These are phyloP conservation scores for Tuber indicum DNA, from an alignment of 495 filamentous ascomycete genomes.

Conservation along the genomic window DNA sequence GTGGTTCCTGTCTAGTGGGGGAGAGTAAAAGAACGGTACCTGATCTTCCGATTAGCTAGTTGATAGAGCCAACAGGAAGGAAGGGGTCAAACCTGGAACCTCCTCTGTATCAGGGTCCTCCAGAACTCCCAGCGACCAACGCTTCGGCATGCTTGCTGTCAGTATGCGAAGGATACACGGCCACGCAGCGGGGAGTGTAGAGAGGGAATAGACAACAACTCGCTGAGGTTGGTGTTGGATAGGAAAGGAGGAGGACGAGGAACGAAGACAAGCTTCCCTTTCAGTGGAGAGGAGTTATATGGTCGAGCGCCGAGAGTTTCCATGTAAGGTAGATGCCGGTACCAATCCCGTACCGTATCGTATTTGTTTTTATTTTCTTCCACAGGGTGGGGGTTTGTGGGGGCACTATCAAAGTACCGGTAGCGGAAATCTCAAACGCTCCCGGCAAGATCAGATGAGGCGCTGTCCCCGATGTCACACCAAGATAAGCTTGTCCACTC, in stretches of 20 bases:
- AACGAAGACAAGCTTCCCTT: not conserved
- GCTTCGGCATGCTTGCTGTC: slow-evolving; percentile 40
- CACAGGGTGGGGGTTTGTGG: not conserved
- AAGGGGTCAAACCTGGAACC: slow-evolving; percentile 64
- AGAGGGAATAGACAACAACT: not conserved
- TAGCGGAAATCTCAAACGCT: not conserved
- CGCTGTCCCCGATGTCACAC: not conserved
- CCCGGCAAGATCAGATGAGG: not conserved
- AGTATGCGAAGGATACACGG: not conserved
- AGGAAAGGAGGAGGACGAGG: not conserved
- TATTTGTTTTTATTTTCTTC: not conserved
- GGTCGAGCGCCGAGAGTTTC: not conserved
- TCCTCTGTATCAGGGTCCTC: slow-evolving; percentile 79
- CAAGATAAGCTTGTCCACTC: not conserved
- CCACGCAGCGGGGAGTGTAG: not conserved
- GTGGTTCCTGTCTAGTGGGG: slow-evolving; percentile 57
- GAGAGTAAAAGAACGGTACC: slow-evolving; percentile 69
- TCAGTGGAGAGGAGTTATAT: not conserved
- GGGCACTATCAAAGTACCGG: not conserved
- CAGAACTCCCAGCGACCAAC: slow-evolving; percentile 75
- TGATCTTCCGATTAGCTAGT: slow-evolving; percentile 44
- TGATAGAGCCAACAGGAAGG: not conserved
- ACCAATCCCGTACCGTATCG: not conserved
- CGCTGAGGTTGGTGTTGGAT: not conserved
- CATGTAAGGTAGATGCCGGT: no score